Base-by-base conservation (phyloP, 495 filamentous ascomycete species). In the Tuber indicum region DNA sequence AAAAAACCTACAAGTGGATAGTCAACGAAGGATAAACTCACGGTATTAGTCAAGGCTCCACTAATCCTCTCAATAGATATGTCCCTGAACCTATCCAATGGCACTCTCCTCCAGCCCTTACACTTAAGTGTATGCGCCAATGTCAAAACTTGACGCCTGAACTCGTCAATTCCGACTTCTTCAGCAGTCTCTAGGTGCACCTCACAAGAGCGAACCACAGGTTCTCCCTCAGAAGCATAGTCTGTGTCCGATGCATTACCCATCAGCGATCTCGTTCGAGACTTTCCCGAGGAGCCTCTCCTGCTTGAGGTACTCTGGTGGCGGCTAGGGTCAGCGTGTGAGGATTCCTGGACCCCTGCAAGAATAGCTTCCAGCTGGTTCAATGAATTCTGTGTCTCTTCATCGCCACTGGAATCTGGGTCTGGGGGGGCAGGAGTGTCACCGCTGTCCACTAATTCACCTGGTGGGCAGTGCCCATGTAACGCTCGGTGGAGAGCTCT, bases 1-100 rank as follows among this genome's bases (percentile, higher is more conserved):
- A 19, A 66, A 32, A 36, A 32, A 1, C 26, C 58, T 66, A 36
- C 58, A 32, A 66, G 14, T 16, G 26, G 58, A 66, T 66, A 19
- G 17, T 14, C 58, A 69, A 62, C 72, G 32, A 73, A 70, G 36
- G 36, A 75, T 58, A 69, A 73, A 83, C 82, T 78, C 39, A 98
- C 93, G 16, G 94, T 92, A 83, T 99, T 99, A 5, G 96, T 99
- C 82, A 98, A 85, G 23, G 96, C 96, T 73, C 96, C 96, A 82
- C 94, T 97, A 19, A 99, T 89, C 23, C 94, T 90, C 84, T 92
- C 88, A 42, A 98, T 92, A 23, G 89, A 90, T 70, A 99, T 92
- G 41, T 93, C 90, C 58, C 82, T 85, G 75, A 90, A 89, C 66
- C 84, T 81, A 12, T 97, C 93, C 80, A 97, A 86, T 9, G 93